These are phyloP conservation scores for Populus nigra DNA, from an alignment of 345 rosid species.

Conservation along the genomic window DNA sequence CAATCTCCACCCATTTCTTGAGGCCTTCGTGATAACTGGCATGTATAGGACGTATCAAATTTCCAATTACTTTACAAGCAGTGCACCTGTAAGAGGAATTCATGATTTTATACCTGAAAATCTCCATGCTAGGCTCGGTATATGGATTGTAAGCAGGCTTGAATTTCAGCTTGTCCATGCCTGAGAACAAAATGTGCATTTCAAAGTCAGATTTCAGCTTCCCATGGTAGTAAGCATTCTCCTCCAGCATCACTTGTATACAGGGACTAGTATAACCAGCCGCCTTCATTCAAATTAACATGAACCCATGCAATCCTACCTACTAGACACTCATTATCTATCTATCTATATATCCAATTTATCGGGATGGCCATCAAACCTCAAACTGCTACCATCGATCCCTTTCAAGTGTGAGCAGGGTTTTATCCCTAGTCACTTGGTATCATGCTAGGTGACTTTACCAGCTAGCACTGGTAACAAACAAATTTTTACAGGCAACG, in stretches of 20 bases:
- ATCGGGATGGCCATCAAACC: not conserved
- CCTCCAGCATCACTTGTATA: not conserved
- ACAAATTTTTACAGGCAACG: not conserved
- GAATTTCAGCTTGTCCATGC: constrained; percentile 84
- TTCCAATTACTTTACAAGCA: not conserved
- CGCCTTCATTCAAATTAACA: not conserved
- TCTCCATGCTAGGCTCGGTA: constrained; percentile 97
- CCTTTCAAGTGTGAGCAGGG: not conserved
- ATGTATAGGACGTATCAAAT: constrained; percentile 4
- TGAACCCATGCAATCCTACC: not conserved
- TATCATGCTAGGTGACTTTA: not conserved
- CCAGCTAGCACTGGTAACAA: not conserved
- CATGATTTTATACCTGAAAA: constrained; percentile 58
- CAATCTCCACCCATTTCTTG: constrained; percentile 87
- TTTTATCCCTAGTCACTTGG: not conserved
- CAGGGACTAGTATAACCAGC: not conserved
- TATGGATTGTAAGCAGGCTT: constrained; percentile 97
- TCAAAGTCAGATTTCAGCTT: not conserved
- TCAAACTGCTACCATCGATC: not conserved
- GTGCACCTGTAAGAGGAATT: not conserved
- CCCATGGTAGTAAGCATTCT: constrained; percentile 1
- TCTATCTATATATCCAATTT: not conserved
- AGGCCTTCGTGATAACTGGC: constrained; percentile 81
- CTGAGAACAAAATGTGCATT: constrained; percentile 32
- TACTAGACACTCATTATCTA: not conserved